Percentiles rank a stretch among this genome's conserved stretches.
Conservation (phyloP, 495 filamentous ascomycete genomes). For the Talaromyces borbonicus region DNA sequence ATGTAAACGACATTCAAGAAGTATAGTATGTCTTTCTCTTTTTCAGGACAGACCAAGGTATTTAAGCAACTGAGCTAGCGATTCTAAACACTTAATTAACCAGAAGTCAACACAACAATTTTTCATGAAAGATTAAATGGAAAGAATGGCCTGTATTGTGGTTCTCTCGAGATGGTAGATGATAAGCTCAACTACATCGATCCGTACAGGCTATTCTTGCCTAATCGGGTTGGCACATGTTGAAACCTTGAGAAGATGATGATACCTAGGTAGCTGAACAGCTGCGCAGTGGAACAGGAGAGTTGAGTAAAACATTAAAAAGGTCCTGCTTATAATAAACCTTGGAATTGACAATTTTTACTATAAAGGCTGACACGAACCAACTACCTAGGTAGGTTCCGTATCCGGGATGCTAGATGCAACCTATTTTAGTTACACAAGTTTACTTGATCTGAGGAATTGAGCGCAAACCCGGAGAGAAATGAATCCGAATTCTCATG, state of each 20-base stretch:
- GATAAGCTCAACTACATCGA: background rate
- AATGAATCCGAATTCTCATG: no score
- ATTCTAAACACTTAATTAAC: background rate
- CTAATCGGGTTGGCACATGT: background rate
- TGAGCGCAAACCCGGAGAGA: background rate
- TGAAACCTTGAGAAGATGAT: background rate
- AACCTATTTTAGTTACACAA: no score
- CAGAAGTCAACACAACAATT: background rate
- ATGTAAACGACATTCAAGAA: background rate
- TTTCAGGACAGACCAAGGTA: background rate
- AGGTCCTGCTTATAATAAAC: background rate
- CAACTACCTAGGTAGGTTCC: no score
- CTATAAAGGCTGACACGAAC: background rate
- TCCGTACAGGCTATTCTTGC: background rate
- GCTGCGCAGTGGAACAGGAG: background rate
- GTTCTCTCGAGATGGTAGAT: background rate
- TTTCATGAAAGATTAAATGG: background rate
- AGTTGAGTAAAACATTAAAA: background rate
- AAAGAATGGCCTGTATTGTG: background rate
- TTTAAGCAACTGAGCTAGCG: background rate
- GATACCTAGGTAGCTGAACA: background rate
- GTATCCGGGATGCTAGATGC: no score
- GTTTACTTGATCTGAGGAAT: no score
- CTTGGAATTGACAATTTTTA: background rate
- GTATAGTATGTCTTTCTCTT: background rate